A percentile compares a stretch with the other conserved stretches of the same genome.
These are phyloP conservation scores for Lecanosticta acicola DNA, from an alignment of 2,329 filamentous ascomycete species.

Conservation along the genomic window DNA sequence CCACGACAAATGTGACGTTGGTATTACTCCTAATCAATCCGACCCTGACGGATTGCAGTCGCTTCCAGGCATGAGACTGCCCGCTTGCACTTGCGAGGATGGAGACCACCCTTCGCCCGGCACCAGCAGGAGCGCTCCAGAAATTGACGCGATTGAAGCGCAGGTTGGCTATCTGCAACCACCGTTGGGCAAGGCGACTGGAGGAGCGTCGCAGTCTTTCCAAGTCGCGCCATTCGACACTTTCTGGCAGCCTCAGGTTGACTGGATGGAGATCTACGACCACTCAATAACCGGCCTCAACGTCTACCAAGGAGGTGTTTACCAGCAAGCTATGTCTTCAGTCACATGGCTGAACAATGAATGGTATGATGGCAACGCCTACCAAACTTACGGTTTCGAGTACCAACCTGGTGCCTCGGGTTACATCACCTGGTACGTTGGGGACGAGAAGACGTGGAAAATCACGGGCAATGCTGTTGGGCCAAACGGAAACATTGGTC, in stretches of 20 bases:
- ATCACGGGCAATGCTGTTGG: slow-evolving; percentile 55
- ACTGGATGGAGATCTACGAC: slow-evolving; percentile 63
- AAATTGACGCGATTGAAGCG: slow-evolving; percentile 69
- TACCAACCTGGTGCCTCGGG: slow-evolving; percentile 56
- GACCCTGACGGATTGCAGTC: slow-evolving; percentile 60
- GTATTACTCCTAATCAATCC: slow-evolving; percentile 68
- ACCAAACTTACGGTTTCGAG: slow-evolving; percentile 60
- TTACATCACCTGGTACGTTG: slow-evolving; percentile 64
- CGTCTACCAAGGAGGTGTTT: slow-evolving; percentile 55
- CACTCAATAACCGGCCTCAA: slow-evolving; percentile 53
- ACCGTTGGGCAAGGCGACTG: slow-evolving; percentile 47
- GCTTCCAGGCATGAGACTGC: slow-evolving; percentile 64
- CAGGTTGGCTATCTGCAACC: slow-evolving; percentile 51
- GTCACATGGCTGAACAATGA: slow-evolving; percentile 58
- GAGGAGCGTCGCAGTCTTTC: slow-evolving; percentile 58
- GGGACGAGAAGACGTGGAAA: slow-evolving; percentile 59
- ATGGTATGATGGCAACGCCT: slow-evolving; percentile 61
- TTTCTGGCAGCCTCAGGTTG: slow-evolving; percentile 56
- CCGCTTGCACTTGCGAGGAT: slow-evolving; percentile 59
- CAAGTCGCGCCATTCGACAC: slow-evolving; percentile 66
- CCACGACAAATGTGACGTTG: slow-evolving; percentile 60
- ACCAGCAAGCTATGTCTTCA: slow-evolving; percentile 59
- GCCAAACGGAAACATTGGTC: slow-evolving; percentile 64
- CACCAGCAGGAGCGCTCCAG: slow-evolving; percentile 60
- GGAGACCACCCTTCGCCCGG: slow-evolving; percentile 62